A percentile compares a stretch with the other conserved stretches of the same genome.
These are phyloP conservation scores for Cardamine chenopodiifolia DNA, from an alignment of 345 rosid genomes.

Conservation along the genomic window DNA sequence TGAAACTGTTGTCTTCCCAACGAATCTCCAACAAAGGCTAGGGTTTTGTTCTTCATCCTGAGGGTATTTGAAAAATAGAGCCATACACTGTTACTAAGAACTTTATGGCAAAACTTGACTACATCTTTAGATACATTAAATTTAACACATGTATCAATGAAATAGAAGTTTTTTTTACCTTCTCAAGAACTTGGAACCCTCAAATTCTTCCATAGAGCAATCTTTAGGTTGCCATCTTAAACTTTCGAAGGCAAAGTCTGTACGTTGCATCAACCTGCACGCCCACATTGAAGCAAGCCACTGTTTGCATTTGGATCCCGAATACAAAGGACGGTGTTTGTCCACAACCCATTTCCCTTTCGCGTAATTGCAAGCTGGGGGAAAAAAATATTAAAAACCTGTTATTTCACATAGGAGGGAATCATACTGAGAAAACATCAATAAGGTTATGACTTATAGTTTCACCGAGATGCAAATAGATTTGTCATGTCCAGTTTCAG, in stretches of 20 bases:
- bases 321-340: conserved; percentile 66
- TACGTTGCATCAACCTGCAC: conserved; percentile 83
- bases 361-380: conserved; percentile 73
- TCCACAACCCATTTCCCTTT: conserved; percentile 95
- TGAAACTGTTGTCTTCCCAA: conserved; percentile 84
- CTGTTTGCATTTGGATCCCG: conserved; percentile 78
- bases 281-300: conserved; percentile 98
- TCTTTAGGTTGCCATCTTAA: conserved; percentile 83
- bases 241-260: conserved; percentile 76
- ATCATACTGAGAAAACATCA: conserved; percentile 6
- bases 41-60: conserved; percentile 74
- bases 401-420: conserved; percentile 1
- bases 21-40: conserved; percentile 91
- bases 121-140: conserved; percentile 6
- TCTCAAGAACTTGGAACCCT: conserved; percentile 66
- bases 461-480: conserved; percentile 18
- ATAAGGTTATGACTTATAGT: neutral
- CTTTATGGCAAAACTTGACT: conserved; percentile 16
- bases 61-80: conserved; percentile 27
- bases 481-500: conserved; percentile 15
- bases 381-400: conserved; percentile 11
- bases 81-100: conserved; percentile 29
- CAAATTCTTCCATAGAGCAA: conserved; percentile 82
- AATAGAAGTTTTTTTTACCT: conserved; percentile 50
- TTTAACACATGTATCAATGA: conserved; percentile 12